These are phyloP conservation scores for Mycena albidolilacea DNA, from an alignment of 768 basidiomycete species.

Conservation along the genomic window DNA sequence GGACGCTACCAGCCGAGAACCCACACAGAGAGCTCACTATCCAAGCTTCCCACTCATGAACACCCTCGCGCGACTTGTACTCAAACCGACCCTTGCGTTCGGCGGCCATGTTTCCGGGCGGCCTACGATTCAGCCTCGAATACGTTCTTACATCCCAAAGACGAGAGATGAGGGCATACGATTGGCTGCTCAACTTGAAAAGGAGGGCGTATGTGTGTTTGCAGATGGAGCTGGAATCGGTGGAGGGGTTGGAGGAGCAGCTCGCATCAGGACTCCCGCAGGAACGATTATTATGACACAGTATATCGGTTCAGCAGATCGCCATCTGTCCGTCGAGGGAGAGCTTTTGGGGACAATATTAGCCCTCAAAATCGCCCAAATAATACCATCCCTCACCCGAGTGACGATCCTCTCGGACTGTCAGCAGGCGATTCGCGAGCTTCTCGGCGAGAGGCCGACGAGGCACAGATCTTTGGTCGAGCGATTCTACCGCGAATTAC, in stretches of 20 bases:
- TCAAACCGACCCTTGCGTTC: background rate
- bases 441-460: background rate
- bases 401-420: slow-evolving; percentile 35
- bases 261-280: slow-evolving; percentile 18
- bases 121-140: background rate
- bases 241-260: slow-evolving; percentile 33
- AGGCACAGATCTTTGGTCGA: background rate
- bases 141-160: background rate
- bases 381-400: background rate
- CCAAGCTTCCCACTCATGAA: background rate
- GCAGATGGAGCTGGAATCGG: slow-evolving; percentile 23
- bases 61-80: slow-evolving; percentile 12
- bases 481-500: slow-evolving; percentile 22
- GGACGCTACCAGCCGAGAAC: background rate
- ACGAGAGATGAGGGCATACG: background rate
- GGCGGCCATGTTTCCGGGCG: background rate
- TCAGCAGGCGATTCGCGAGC: slow-evolving; percentile 27
- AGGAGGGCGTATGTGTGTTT: slow-evolving; percentile 19
- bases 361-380: slow-evolving; percentile 20
- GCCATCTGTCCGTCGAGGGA: slow-evolving; percentile 25
- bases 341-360: slow-evolving; percentile 30
- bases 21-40: background rate
- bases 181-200: background rate
- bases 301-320: slow-evolving; percentile 6
- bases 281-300: slow-evolving; percentile 27